Evolutionary conservation across 2,329 filamentous ascomycete species (phyloP), one percentile per base, ranked within the genome.

Genomic region (Colletotrichum sublineola): DNA sequence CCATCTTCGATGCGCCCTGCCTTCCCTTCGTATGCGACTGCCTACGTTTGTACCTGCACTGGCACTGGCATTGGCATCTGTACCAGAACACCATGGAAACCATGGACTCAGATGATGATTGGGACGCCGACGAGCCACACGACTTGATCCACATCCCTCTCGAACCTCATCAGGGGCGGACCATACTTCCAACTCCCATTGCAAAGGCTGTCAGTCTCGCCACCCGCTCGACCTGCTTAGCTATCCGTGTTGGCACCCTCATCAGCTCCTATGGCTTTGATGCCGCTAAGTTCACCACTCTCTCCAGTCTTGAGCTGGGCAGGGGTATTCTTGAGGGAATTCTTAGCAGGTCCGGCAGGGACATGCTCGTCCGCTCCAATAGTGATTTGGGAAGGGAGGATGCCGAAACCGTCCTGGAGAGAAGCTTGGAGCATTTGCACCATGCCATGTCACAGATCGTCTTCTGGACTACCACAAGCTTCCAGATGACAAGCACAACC

Each of bases 391-490:
- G 84, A 40, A 84, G 82, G 62, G 80, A 83, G 31, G 88, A 90
- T 73, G 85, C 89, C 44, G 89, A 91, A 77, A 86, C 85, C 2
- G 81, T 90, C 15, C 80, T 91, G 56, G 88, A 90, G 75, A 82
- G 82, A 69, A 89, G 86, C 75, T 82, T 91, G 40, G 87, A 89
- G 70, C 84, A 81, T 67, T 80, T 91, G 53, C 89, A 91, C 75
- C 83, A 84, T 63, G 87, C 87, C 33, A 88, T 91, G 79, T 87
- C 86, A 7, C 85, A 86, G 62, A 84, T 89, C 38, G 88, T 90
- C 52, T 91, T 91, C 75, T 90, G 88, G 83, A 90, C 89, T 1
- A 87, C 87, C 2, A 86, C 90, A 2, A 85, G 89, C 58, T 91
- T 92, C 75, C 84, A 90, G 57, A 77, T 91, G 12, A 90, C 89